Evolutionary conservation across 768 basidiomycete genomes (phyloP), one percentile per base, ranked within the genome.

Genomic region (Suillus tomentosus): DNA sequence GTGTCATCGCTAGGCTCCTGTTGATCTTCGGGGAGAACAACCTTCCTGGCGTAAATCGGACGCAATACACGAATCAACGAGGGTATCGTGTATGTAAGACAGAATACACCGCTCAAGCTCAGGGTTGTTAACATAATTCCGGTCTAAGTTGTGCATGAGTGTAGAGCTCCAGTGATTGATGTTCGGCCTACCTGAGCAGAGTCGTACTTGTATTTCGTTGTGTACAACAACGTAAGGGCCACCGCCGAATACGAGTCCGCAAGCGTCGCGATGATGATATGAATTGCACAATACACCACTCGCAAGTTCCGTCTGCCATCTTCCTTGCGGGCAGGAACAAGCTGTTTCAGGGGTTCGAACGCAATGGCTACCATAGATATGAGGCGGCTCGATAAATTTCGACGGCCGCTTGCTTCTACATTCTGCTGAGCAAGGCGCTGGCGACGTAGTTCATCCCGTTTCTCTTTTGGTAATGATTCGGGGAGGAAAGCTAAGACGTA

Each of bases 401-500:
- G 27, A 48, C 1, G 22, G 17, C 45, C 6, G 24, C 34, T 59
- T 55, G 39, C 6, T 59, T 56, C 45, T 9, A 54, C 51, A 1
- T 3, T 3, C 14, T 62, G 50, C 24, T 57, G 27, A 15, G 63
- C 69, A 5, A 10, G 27, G 3, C 42, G 61, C 50, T 67, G 58
- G 15, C 22, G 53, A 3, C 64, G 68, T 1, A 74, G 57, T 34
- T 66, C 66, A 0, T 67, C 66, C 22, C 71, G 66, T 34, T 70
- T 73, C 14, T 69, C 66, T 40, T 74, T 60, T 0, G 72, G 66
- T 24, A 78, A 72, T 13, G 77, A 71, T 64, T 78, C 77, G 1
- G 76, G 76, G 3, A 77, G 68, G 27, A 74, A 19, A 13, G 61
- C 57, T n/a, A 59, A 36, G 1, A 71, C 63, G 47, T 75, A 77